Evolutionary conservation across 441 rosid species (phyloP), one percentile per base, ranked within the genome.

Genomic region (Jatropha multifida): DNA sequence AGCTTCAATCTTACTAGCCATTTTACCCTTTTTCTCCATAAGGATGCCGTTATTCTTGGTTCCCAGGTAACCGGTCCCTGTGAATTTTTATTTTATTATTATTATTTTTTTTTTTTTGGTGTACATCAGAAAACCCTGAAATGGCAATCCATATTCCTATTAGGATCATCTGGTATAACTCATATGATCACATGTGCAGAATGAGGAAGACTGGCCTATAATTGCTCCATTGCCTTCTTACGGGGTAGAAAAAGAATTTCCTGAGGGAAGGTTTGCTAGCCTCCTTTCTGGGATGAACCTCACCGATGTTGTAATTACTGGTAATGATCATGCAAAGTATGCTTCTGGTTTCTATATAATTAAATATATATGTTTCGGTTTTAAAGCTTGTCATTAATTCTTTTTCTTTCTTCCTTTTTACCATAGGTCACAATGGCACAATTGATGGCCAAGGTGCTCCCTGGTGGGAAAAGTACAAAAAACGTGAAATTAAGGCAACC

Each of bases 1-100:
- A 88, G 96, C 81, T 88, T 92, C 66, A 88, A 87, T 78, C 88
- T 92, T 65, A 89, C 94, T 4, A 89, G 91, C 75, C 84, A 92
- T 76, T 90, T 92, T 81, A 90, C 96, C 48, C 89, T 91, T 74
- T 93, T 84, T 72, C 84, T 93, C 55, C 87, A 86, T 49, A 72
- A 84, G 59, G 90, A 83, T 38, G 97, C 94, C 12, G 81, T 83
- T 40, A 71, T 90, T 63, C 87, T 91, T 23, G 97, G 88, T 15
- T 84, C 94, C 63, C 85, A 85, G 91, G 97, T 92, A 12, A 4
- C 15, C 44, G 2, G 32, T 32, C 32, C 2, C 0, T 32, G 32
- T 32, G 32, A 32, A 32, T 32, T 32, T 32, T 32, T 32, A 32
- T 32, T 32, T 23, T 23, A 23, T 23, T 23, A 23, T 13, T 0